Percentiles rank a stretch among this genome's conserved stretches.
These are phyloP conservation scores for Amaranthus hypochondriacus DNA, from an alignment of 148 eudicot species.

Conservation along the genomic window DNA sequence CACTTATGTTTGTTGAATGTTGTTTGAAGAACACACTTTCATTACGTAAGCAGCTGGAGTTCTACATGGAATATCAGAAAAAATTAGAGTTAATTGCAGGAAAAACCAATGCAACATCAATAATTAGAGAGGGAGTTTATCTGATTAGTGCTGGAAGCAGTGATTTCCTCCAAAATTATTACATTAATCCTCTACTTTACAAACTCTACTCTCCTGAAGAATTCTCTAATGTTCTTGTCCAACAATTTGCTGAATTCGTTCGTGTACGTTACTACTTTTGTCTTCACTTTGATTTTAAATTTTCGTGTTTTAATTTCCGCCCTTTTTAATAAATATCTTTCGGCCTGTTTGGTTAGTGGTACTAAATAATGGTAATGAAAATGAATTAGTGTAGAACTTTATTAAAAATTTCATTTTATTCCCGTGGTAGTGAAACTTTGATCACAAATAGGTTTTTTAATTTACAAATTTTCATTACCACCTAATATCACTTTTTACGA, in stretches of 20 bases:
- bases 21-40: conserved; percentile 38
- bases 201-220: conserved; percentile 40
- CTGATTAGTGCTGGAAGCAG: conserved; percentile 56
- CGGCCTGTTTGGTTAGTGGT: no score
- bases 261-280: conserved; percentile 25
- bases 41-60: conserved; percentile 41
- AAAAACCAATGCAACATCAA: conserved; percentile 39
- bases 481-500: no score
- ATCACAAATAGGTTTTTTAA: no score
- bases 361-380: no score
- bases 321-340: no score
- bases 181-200: conserved; percentile 60
- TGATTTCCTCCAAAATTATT: conserved; percentile 66
- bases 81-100: conserved; percentile 42
- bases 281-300: no score
- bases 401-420: no score
- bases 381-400: no score
- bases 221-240: conserved; percentile 44
- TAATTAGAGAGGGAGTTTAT: conserved; percentile 42
- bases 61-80: conserved; percentile 49
- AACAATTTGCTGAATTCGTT: conserved; percentile 38
- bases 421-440: no score
- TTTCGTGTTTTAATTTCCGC: no score
- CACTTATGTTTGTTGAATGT: not conserved
- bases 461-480: no score